A percentile compares a stretch with the other conserved stretches of the same genome.
Evolutionary conservation across 2,329 filamentous ascomycete species (phyloP).

Genomic region (Aspergillus sp.): DNA sequence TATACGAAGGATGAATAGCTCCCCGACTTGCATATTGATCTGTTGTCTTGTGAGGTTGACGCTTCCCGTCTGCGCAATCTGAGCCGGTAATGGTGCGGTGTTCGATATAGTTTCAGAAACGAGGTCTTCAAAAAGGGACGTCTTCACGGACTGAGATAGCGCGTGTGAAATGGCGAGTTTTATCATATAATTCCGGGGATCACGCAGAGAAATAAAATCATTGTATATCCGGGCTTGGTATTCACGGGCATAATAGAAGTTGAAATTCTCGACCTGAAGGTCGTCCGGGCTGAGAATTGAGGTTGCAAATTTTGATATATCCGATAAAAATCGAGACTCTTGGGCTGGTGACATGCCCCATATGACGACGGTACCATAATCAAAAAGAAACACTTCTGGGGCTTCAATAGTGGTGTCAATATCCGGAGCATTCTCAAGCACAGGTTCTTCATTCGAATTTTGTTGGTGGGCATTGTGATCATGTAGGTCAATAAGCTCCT

Average conservation of each 20-base stretch:
- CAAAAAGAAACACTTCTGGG: slow-evolving; percentile 92
- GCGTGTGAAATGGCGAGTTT: slow-evolving; percentile 97
- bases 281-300: slow-evolving; percentile 87
- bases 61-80: slow-evolving; percentile 89
- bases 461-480: slow-evolving; percentile 36
- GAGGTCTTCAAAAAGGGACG: slow-evolving; percentile 92
- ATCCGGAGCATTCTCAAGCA: slow-evolving; percentile 51
- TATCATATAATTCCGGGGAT: slow-evolving; percentile 97
- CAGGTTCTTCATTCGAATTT: slow-evolving; percentile 22
- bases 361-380: slow-evolving; percentile 96
- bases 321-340: slow-evolving; percentile 87
- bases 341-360: slow-evolving; percentile 96
- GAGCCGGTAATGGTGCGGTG: slow-evolving; percentile 87
- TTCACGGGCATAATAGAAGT: slow-evolving; percentile 97
- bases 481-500: slow-evolving; percentile 65
- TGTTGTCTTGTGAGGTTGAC: slow-evolving; percentile 83
- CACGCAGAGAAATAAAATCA: slow-evolving; percentile 92
- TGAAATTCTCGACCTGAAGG: slow-evolving; percentile 95
- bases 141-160: slow-evolving; percentile 94
- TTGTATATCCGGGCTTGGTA: slow-evolving; percentile 99
- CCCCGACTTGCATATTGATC: slow-evolving; percentile 99
- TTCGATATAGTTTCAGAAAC: slow-evolving; percentile 91
- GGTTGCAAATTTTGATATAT: slow-evolving; percentile 89
- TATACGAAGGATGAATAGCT: slow-evolving; percentile 95
- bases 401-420: slow-evolving; percentile 88